Evolutionary conservation across 306 rosid species (phyloP).

Genomic region (Alnus glutinosa): DNA sequence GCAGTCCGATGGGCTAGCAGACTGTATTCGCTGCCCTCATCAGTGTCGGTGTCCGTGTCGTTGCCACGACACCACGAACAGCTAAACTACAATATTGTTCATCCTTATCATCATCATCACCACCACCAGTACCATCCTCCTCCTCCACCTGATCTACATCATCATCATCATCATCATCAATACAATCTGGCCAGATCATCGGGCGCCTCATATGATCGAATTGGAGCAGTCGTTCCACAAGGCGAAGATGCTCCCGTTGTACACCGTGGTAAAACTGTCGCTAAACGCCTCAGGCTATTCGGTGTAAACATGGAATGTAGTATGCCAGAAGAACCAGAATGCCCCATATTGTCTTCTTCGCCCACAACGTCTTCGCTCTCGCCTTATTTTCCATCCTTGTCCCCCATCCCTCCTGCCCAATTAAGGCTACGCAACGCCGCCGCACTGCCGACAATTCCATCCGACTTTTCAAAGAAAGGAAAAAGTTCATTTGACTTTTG

Average conservation of each 20-base stretch:
- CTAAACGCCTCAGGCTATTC: conserved; percentile 58
- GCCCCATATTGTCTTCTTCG: conserved; percentile 31
- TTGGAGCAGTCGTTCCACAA: conserved; percentile 28
- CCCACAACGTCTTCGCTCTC: conserved; percentile 14
- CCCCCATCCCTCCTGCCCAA: conserved; percentile 35
- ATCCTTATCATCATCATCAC: conserved; percentile 18
- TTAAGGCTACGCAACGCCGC: conserved; percentile 43
- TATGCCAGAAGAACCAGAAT: conserved; percentile 38
- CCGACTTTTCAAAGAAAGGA: conserved; percentile 51
- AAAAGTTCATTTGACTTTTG: conserved; percentile 58
- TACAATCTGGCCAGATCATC: conserved; percentile 28
- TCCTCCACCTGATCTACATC: too few species aligned
- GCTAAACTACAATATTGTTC: conserved; percentile 28
- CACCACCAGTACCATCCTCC: conserved; percentile 11
- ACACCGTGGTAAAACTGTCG: conserved; percentile 18
- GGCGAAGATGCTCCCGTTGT: conserved; percentile 34
- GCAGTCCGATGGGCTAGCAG: conserved; percentile 50
- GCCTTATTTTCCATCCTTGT: conserved; percentile 23
- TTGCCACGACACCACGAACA: conserved; percentile 31
- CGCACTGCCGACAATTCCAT: conserved; percentile 33
- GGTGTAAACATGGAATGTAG: conserved; percentile 87
- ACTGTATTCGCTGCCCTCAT: conserved; percentile 43
- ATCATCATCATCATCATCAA: not conserved
- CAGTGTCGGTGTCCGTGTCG: not conserved
- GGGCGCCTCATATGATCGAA: conserved; percentile 22